These are phyloP conservation scores for Gliomastix tumulicola DNA, from an alignment of 2,329 filamentous ascomycete genomes.

Conservation along the genomic window DNA sequence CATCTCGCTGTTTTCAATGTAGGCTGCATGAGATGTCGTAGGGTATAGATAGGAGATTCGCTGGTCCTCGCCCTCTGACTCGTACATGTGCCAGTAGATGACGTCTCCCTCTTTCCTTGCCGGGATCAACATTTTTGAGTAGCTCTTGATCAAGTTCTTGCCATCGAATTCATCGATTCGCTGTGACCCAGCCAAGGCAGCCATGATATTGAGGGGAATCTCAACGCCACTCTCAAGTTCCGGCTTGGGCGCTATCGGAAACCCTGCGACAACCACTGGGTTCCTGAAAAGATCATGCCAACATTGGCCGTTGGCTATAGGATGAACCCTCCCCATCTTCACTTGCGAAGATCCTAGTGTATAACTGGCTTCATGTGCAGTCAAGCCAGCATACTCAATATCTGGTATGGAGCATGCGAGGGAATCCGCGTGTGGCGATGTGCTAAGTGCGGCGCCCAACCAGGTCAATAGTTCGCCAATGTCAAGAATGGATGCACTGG, in stretches of 20 bases:
- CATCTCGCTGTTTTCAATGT: neutral
- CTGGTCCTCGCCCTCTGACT: neutral
- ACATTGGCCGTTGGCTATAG: neutral
- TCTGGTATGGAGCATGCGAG: neutral
- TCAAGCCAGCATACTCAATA: too few species aligned
- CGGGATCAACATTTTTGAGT: neutral
- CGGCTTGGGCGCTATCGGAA: neutral
- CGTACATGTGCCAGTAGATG: neutral
- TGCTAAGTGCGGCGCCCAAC: neutral
- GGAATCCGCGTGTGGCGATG: neutral
- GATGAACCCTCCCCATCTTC: neutral
- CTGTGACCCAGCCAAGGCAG: neutral
- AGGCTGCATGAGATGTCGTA: neutral
- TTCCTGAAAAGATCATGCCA: neutral
- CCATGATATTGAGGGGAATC: neutral
- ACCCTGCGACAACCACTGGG: neutral
- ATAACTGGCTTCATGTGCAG: too few species aligned
- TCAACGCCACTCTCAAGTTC: neutral
- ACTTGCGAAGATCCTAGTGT: too few species aligned
- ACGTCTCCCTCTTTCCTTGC: neutral
- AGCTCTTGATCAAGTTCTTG: neutral
- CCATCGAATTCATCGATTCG: neutral
- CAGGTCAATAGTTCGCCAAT: neutral
- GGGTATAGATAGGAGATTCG: neutral
- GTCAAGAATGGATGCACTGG: neutral